Conservation (phyloP, 169 alveolate species). For the Cryptosporidium tyzzeri region DNA sequence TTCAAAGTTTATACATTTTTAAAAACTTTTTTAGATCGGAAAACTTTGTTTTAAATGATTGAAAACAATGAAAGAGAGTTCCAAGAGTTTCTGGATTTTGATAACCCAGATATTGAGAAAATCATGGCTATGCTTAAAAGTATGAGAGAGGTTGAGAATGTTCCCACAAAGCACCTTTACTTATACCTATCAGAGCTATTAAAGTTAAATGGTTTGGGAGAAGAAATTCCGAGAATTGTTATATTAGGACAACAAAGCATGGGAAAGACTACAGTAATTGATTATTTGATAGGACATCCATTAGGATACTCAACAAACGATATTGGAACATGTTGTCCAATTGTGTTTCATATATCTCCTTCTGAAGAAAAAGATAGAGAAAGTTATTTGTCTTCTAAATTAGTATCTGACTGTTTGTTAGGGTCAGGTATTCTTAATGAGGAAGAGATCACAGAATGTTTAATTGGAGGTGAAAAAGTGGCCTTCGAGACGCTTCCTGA, state of each 20-base stretch:
- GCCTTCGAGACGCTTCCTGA: not conserved
- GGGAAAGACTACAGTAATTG: conserved; percentile 92
- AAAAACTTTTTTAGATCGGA: too few relatives aligned
- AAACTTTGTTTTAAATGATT: too few relatives aligned
- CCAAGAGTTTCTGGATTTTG: not conserved
- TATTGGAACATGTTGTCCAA: conserved; percentile 92
- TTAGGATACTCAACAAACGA: conserved; percentile 90
- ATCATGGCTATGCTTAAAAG: not conserved
- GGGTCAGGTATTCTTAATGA: not conserved
- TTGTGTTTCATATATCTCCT: conserved; percentile 74
- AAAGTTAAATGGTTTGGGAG: conserved; percentile 87
- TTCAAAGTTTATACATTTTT: too few relatives aligned
- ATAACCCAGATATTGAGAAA: not conserved
- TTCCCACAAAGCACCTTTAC: conserved; percentile 74
- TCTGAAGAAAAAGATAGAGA: not conserved
- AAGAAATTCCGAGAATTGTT: conserved; percentile 90
- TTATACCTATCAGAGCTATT: conserved; percentile 86
- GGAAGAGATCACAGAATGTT: conserved; percentile 7
- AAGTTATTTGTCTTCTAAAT: not conserved
- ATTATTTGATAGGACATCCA: conserved; percentile 92
- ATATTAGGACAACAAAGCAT: conserved; percentile 92
- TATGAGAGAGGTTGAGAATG: not conserved
- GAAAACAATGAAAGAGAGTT: not conserved
- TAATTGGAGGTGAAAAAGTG: not conserved
- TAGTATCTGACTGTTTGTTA: not conserved